Evolutionary conservation across 208 protist species (phyloP), one percentile per base, ranked within the genome.

Genomic region (Acanthamoeba sp.): DNA sequence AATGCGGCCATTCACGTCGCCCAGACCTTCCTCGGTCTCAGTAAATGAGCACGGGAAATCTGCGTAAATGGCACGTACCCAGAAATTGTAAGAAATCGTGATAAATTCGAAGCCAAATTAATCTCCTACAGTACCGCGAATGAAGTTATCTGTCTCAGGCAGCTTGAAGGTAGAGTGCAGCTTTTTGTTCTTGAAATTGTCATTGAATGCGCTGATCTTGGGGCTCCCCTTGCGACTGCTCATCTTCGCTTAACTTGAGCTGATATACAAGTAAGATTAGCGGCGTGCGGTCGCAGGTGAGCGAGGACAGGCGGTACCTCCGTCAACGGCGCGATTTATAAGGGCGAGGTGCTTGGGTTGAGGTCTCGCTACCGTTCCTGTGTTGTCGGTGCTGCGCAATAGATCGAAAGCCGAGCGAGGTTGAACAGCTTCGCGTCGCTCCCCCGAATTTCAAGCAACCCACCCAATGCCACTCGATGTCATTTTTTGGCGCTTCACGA

Each of bases 111-210:
- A 9, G 62, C 4, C 10, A 20, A 69, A 27, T 0, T 14, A 69
- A 69, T 27, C 2, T 34, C n/a, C 0, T 10, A 22, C 9, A 9
- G 22, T 38, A 76, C 66, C 66, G 6, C 66, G 22, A 38, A 76
- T 76, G 66, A 42, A 76, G 36, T 76, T 76, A n/a, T 76, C 66
- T 7, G 7, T 22, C 0, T 34, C n/a, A 1, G 66, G 66, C 29
- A 76, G 36, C 36, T 76, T 76, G 29, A 76, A 76, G 10, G 66
- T 76, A 14, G 66, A 24, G 29, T 76, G 66, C 36, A 76, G 22
- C 66, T 76, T 76, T 29, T 76, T 76, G 66, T 76, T 76, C 66
- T 76, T 76, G 66, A 76, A 76, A 20, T 76, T 76, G 66, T 40
- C 66, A 24, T 76, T 24, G 29, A 76, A 76, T 5, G 22, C 29